These are phyloP conservation scores for Alopecurus myosuroides DNA, from an alignment of 176 grass and related monocot genomes.

Conservation along the genomic window DNA sequence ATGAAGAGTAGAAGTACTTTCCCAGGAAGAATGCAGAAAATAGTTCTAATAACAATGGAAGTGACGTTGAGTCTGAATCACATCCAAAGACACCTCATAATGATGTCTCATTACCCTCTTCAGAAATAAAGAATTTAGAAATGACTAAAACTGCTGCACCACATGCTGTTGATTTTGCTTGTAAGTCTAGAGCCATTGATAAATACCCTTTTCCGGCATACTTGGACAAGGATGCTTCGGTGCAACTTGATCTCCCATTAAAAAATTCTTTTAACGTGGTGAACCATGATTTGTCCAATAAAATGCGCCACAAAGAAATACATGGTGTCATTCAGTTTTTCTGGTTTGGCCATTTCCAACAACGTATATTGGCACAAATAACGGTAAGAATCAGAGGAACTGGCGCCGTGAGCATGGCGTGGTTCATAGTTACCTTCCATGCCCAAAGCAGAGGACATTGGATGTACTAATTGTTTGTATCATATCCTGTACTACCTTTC, in stretches of 20 bases:
- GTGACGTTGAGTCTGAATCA: conserved; percentile 13
- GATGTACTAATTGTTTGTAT: background rate
- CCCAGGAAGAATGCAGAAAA: conserved; percentile 30
- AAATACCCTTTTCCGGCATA: conserved; percentile 21
- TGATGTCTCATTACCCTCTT: conserved; percentile 34
- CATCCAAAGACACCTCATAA: conserved; percentile 30
- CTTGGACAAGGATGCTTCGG: conserved; percentile 34
- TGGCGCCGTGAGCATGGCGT: background rate
- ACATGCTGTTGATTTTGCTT: background rate
- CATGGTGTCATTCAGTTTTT: conserved; percentile 22
- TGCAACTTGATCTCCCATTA: conserved; percentile 36
- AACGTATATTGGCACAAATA: conserved; percentile 40
- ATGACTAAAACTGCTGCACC: conserved; percentile 19
- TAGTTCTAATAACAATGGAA: conserved; percentile 21
- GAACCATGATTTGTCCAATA: conserved; percentile 28
- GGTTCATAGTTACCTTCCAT: background rate
- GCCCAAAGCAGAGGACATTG: no score
- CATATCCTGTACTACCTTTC: conserved; percentile 26
- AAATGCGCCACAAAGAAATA: conserved; percentile 32
- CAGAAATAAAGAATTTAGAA: conserved; percentile 42
- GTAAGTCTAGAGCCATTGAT: conserved; percentile 27
- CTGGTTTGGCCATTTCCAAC: conserved; percentile 27
- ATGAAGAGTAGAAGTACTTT: conserved; percentile 29
- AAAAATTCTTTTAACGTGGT: conserved; percentile 37
- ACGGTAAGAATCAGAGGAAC: conserved; percentile 25